These are phyloP conservation scores for Penicillium subrubescens DNA, from an alignment of 495 filamentous ascomycete genomes.

Conservation along the genomic window DNA sequence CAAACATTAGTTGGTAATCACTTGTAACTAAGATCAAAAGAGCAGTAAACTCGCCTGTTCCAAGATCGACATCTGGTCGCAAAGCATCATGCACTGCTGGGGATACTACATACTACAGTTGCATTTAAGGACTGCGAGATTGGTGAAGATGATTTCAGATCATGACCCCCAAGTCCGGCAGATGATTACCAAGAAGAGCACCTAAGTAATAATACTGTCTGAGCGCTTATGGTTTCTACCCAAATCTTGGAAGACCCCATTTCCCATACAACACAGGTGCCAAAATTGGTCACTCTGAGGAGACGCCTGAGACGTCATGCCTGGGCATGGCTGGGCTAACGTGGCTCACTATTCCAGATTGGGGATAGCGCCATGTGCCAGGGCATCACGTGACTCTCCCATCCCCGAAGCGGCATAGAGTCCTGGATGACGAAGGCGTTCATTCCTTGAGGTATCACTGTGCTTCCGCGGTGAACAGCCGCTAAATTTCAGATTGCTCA, in stretches of 20 bases:
- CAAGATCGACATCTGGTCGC: not conserved
- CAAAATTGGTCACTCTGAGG: conserved; percentile 16
- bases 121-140: not conserved
- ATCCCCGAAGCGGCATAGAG: conserved; percentile 17
- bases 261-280: not conserved
- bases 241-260: not conserved
- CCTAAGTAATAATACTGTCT: not conserved
- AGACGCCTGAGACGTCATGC: not conserved
- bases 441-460: conserved; percentile 16
- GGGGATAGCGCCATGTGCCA: conserved; percentile 6
- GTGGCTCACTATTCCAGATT: conserved; percentile 6
- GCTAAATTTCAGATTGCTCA: not conserved
- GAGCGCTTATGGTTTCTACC: not conserved
- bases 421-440: conserved; percentile 25
- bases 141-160: not conserved
- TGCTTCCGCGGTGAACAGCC: conserved; percentile 9
- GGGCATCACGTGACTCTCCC: conserved; percentile 15
- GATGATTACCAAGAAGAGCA: not conserved
- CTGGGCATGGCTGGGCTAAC: not conserved
- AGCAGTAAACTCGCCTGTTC: not conserved
- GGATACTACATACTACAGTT: not conserved
- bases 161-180: not conserved
- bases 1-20: not conserved
- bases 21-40: too few species aligned
- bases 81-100: not conserved